phyloP scores from a whole-genome alignment of 805 yeast species.

The Hanseniaspora pseudoguilliermondii region DNA sequence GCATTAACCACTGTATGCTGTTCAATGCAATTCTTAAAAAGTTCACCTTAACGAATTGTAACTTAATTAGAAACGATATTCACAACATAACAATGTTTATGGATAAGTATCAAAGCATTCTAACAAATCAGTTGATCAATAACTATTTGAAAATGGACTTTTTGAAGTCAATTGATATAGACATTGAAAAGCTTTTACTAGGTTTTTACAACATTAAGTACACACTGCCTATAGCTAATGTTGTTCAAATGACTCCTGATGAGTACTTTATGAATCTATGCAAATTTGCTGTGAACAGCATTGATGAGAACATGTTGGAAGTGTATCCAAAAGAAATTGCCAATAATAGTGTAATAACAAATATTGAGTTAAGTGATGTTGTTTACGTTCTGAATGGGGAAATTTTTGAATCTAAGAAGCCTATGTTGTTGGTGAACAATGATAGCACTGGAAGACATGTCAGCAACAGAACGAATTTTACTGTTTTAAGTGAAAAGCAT shows the following conservation, averaged over 20 bases:
- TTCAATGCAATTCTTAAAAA: conserved; percentile 1
- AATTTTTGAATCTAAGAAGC: background rate
- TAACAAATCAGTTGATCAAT: conserved; percentile 4
- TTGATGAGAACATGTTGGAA: background rate
- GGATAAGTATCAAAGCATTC: background rate
- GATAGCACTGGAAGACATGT: conserved; percentile 1
- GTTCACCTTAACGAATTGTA: background rate
- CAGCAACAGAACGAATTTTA: background rate
- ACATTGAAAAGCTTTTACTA: background rate
- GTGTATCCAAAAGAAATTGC: background rate
- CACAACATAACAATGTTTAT: conserved; percentile 4
- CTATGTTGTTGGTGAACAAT: background rate
- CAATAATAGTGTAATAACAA: background rate
- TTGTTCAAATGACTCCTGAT: conserved; percentile 10
- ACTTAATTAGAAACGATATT: conserved; percentile 6
- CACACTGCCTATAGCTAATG: background rate
- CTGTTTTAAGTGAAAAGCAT: background rate
- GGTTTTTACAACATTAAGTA: conserved; percentile 8
- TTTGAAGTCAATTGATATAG: background rate
- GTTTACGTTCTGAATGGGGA: background rate
- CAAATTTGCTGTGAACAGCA: background rate
- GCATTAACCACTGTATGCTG: background rate
- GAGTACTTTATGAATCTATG: background rate
- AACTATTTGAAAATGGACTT: conserved; percentile 7
- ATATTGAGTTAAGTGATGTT: conserved; percentile 1